Percentiles rank a stretch among this genome's conserved stretches.
Evolutionary conservation across 192 early-diverging fungal genomes (phyloP).

Genomic region (Phlyctochytrium bullatum): DNA sequence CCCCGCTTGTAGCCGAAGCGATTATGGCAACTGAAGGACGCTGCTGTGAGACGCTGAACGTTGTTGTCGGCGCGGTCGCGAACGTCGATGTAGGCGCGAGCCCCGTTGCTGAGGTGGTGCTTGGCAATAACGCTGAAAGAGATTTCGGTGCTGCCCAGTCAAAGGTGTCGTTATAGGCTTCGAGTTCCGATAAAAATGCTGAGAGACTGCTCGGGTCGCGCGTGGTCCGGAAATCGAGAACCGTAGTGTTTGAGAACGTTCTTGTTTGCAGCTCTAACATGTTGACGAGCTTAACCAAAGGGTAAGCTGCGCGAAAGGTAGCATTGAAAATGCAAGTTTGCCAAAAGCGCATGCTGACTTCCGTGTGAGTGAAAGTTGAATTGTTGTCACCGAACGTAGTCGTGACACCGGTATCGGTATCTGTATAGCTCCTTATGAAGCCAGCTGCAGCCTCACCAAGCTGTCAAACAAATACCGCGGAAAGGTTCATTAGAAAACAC

Average conservation of each 20-base stretch:
- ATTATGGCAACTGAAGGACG: too few species aligned
- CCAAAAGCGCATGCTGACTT: constrained; percentile 13
- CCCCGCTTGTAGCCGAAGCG: too few species aligned
- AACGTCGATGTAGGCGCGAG: too few species aligned
- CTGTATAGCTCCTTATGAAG: too few species aligned
- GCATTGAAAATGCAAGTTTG: constrained; percentile 25
- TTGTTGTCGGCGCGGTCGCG: too few species aligned
- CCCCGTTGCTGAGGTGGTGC: too few species aligned
- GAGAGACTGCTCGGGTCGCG: constrained; percentile 18
- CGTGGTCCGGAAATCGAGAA: constrained; percentile 20
- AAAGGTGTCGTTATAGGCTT: too few species aligned
- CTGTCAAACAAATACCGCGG: neutral
- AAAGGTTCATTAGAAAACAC: neutral
- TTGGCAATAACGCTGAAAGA: too few species aligned
- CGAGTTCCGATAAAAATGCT: too few species aligned
- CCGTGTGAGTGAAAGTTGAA: neutral
- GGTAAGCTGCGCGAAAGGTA: constrained; percentile 8
- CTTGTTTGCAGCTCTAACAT: constrained; percentile 22
- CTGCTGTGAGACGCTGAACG: too few species aligned
- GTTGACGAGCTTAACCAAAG: constrained; percentile 21
- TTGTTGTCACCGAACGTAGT: neutral
- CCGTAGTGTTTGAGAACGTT: neutral
- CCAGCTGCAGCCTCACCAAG: too few species aligned
- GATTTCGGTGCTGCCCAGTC: too few species aligned
- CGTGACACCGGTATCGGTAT: constrained; percentile 12